phyloP scores from a whole-genome alignment of 2,329 filamentous ascomycete genomes.

The Graphium sp. region DNA sequence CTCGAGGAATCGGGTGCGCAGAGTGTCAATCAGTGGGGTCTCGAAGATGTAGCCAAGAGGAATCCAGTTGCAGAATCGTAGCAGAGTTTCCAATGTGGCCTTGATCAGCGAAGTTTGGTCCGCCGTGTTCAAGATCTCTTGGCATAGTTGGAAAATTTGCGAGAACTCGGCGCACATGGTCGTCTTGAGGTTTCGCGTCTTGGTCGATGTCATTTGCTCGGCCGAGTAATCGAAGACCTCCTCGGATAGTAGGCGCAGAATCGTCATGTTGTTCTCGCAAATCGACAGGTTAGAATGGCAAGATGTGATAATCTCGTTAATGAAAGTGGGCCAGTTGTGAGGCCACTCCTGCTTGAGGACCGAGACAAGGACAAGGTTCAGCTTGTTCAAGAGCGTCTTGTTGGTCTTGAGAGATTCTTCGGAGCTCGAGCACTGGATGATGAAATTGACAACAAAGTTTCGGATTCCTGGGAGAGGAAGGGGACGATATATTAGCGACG shows the following conservation, averaged over 20 bases:
- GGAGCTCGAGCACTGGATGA: slow-evolving; percentile 80
- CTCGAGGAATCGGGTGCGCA: slow-evolving; percentile 83
- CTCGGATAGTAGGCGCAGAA: slow-evolving; percentile 84
- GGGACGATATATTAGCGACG: slow-evolving; percentile 3
- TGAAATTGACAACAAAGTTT: slow-evolving; percentile 98
- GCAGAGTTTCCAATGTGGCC: slow-evolving; percentile 87
- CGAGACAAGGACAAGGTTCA: slow-evolving; percentile 92
- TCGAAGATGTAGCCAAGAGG: slow-evolving; percentile 97
- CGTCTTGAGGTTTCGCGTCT: slow-evolving; percentile 91
- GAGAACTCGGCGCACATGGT: slow-evolving; percentile 99
- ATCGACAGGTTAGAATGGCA: slow-evolving; percentile 92
- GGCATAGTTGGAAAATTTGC: slow-evolving; percentile 93
- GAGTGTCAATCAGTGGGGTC: slow-evolving; percentile 85
- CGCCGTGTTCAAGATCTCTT: slow-evolving; percentile 82
- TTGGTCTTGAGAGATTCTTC: slow-evolving; percentile 77
- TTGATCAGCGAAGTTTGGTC: slow-evolving; percentile 80
- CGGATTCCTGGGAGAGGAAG: slow-evolving; percentile 55
- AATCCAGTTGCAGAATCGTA: slow-evolving; percentile 98
- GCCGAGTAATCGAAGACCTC: slow-evolving; percentile 98
- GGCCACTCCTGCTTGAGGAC: slow-evolving; percentile 99
- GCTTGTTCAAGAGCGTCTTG: slow-evolving; percentile 88
- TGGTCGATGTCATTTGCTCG: slow-evolving; percentile 97
- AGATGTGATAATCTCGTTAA: slow-evolving; percentile 97
- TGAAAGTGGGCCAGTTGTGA: slow-evolving; percentile 98
- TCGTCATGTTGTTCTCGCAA: slow-evolving; percentile 99